Percentiles rank a stretch among this genome's conserved stretches.
These are phyloP conservation scores for Azolla pinnata DNA, from an alignment of 75 land plant genomes.

Conservation along the genomic window DNA sequence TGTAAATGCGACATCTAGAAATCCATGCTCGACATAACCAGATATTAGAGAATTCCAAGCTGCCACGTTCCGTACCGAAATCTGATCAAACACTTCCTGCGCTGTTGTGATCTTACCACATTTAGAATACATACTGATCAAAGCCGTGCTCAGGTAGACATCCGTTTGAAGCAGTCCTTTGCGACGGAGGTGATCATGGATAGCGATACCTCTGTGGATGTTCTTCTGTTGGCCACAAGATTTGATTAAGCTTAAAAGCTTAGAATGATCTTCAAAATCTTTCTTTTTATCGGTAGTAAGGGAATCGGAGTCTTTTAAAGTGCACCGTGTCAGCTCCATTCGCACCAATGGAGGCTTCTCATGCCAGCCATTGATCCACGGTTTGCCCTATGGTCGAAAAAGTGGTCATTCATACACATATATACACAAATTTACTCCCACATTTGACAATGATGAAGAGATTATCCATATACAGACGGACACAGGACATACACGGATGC, in stretches of 20 bases:
- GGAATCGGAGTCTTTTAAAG: too few relatives aligned
- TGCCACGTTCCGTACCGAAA: slow-evolving; percentile 6
- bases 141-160: slow-evolving; percentile 1
- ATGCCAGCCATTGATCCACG: too few relatives aligned
- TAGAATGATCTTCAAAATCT: neutral
- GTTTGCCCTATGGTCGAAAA: too few relatives aligned
- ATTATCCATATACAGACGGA: too few relatives aligned
- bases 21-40: neutral
- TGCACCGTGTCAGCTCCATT: too few relatives aligned
- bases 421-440: too few relatives aligned
- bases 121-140: slow-evolving; percentile 16
- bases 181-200: neutral
- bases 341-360: too few relatives aligned
- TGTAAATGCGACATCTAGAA: neutral
- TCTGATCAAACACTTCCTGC: neutral
- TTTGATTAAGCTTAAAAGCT: neutral
- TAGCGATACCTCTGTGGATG: neutral
- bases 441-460: too few relatives aligned
- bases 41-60: slow-evolving; percentile 2
- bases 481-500: too few relatives aligned
- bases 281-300: too few relatives aligned
- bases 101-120: slow-evolving; percentile 7
- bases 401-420: too few relatives aligned
- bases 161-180: neutral
- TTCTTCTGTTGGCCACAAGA: neutral